These are phyloP conservation scores for Cutaneotrichosporon daszewskae DNA, from an alignment of 1,284 basidiomycete genomes.

Conservation along the genomic window DNA sequence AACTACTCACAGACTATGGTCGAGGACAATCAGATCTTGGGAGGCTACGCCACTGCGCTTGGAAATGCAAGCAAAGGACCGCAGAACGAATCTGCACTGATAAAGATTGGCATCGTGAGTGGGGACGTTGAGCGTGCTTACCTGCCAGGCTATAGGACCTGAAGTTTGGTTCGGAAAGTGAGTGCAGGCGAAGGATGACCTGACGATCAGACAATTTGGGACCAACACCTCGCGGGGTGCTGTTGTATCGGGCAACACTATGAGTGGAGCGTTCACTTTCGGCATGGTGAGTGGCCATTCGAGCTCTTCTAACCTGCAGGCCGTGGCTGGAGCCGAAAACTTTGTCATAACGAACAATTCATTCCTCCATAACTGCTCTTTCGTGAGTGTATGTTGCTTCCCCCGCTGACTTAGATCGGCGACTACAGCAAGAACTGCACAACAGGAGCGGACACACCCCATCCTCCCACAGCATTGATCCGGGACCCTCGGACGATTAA, in stretches of 20 bases:
- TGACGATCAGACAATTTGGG: slow-evolving; percentile 14
- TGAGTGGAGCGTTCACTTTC: slow-evolving; percentile 58
- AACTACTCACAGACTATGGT: slow-evolving; percentile 65
- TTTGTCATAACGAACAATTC: slow-evolving; percentile 63
- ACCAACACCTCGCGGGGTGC: slow-evolving; percentile 49
- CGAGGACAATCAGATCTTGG: slow-evolving; percentile 60
- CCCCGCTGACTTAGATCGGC: slow-evolving; percentile 52
- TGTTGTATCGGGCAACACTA: slow-evolving; percentile 59
- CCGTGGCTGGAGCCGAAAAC: slow-evolving; percentile 58
- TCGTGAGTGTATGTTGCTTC: no score
- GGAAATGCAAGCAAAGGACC: not conserved
- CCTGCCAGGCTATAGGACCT: slow-evolving; percentile 66
- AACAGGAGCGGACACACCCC: slow-evolving; percentile 48
- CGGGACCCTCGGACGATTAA: slow-evolving; percentile 18
- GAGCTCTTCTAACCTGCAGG: no score
- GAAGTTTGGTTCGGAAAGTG: slow-evolving; percentile 64
- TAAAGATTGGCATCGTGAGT: slow-evolving; percentile 6
- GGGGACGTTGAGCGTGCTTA: no score
- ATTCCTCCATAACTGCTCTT: slow-evolving; percentile 65
- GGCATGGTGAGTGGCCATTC: no score
- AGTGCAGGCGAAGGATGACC: slow-evolving; percentile 59
- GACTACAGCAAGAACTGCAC: slow-evolving; percentile 65
- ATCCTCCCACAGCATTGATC: slow-evolving; percentile 27
- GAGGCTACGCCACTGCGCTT: slow-evolving; percentile 17
- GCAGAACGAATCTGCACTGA: not conserved